Evolutionary conservation across 768 basidiomycete species (phyloP).

Genomic region (Hericium alpestre): DNA sequence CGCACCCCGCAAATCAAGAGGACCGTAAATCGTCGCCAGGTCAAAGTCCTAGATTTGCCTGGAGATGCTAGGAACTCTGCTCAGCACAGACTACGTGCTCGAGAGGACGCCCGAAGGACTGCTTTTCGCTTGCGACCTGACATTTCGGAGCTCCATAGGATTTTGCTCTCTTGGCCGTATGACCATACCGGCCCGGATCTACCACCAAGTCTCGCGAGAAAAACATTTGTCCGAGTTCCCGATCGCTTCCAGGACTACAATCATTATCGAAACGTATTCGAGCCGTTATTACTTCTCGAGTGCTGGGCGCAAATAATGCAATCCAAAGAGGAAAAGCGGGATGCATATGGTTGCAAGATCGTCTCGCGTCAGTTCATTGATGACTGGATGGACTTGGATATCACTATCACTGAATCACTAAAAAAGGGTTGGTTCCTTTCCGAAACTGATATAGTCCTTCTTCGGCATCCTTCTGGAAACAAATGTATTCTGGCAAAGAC

Average conservation of each 20-base stretch:
- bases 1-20: conserved; percentile 38
- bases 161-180: conserved; percentile 81
- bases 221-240: conserved; percentile 39
- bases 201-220: conserved; percentile 32
- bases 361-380: conserved; percentile 62
- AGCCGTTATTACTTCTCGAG: conserved; percentile 80
- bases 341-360: conserved; percentile 52
- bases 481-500: conserved; percentile 66
- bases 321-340: conserved; percentile 56
- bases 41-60: conserved; percentile 52
- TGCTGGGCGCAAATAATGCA: conserved; percentile 82
- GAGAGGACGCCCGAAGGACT: conserved; percentile 51
- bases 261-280: conserved; percentile 67
- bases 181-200: conserved; percentile 54
- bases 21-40: conserved; percentile 45
- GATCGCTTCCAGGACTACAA: conserved; percentile 51
- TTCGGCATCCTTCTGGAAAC: conserved; percentile 47
- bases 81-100: conserved; percentile 40
- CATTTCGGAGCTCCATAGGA: conserved; percentile 64
- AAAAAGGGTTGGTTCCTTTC: conserved; percentile 63
- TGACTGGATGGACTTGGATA: conserved; percentile 74
- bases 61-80: conserved; percentile 30
- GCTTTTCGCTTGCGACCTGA: conserved; percentile 75
- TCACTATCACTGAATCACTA: conserved; percentile 46
- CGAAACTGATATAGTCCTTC: conserved; percentile 80